phyloP scores from a whole-genome alignment of 139 green algal genomes.

The Closterium sp. region DNA sequence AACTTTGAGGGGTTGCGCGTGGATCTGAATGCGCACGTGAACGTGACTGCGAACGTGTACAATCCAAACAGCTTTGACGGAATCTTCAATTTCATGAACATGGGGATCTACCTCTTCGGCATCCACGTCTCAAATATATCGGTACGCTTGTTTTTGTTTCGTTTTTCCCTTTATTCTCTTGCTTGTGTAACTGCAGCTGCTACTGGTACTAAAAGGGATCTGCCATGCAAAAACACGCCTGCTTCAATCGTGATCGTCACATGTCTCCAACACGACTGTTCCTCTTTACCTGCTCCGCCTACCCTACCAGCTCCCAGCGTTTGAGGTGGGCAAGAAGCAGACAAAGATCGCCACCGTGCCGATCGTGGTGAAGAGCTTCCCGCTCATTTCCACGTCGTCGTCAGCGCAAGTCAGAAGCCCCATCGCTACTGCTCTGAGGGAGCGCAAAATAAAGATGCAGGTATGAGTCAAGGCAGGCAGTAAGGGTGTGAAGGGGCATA shows the following conservation, averaged over 20 bases:
- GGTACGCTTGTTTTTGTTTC: neutral
- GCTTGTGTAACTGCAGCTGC: too few species aligned
- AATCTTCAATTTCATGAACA: neutral
- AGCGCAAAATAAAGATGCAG: neutral
- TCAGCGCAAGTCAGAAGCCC: neutral
- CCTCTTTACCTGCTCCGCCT: neutral
- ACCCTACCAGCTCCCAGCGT: neutral
- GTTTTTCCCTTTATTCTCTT: too few species aligned
- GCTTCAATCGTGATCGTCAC: too few species aligned
- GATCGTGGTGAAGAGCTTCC: neutral
- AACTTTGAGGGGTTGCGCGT: neutral
- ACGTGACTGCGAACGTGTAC: neutral
- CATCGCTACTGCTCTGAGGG: neutral
- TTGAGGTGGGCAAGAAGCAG: neutral
- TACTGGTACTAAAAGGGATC: too few species aligned
- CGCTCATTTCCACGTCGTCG: neutral
- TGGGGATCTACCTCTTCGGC: neutral
- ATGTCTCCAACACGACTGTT: neutral
- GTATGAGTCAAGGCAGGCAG: neutral
- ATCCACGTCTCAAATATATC: neutral
- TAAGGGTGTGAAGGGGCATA: too few species aligned
- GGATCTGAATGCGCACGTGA: neutral
- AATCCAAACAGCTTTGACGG: neutral
- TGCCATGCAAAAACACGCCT: too few species aligned
- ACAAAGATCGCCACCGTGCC: neutral